Percentiles rank a stretch among this genome's conserved stretches.
phyloP scores from a whole-genome alignment of 2,329 filamentous ascomycete genomes.

The Salinomyces thailandicus region DNA sequence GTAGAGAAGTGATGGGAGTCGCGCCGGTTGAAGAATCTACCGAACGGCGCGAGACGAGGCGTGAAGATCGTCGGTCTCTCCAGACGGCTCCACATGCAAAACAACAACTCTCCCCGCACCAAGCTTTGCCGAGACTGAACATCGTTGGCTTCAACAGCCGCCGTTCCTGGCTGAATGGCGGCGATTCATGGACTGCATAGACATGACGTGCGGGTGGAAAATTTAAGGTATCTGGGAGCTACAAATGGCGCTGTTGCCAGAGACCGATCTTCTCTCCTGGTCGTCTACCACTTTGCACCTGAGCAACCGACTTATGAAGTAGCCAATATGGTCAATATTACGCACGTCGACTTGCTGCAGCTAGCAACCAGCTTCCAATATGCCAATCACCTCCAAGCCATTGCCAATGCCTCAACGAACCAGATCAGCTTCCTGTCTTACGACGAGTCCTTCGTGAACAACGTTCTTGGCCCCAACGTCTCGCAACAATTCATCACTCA shows the following conservation, averaged over 20 bases:
- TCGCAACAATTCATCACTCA: slow-evolving; percentile 19
- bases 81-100: background rate
- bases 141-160: background rate
- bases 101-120: background rate
- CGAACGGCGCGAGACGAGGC: too few relatives aligned
- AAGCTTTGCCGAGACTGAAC: background rate
- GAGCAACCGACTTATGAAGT: too few relatives aligned
- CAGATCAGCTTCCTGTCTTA: slow-evolving; percentile 22
- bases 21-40: too few relatives aligned
- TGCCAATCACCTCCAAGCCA: slow-evolving; percentile 18
- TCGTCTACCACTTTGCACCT: too few relatives aligned
- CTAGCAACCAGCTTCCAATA: slow-evolving; percentile 25
- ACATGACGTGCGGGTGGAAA: background rate
- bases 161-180: slow-evolving; percentile 1
- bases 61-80: too few relatives aligned
- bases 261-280: too few relatives aligned
- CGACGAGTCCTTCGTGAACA: slow-evolving; percentile 20
- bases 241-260: background rate
- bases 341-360: slow-evolving; percentile 22
- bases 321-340: slow-evolving; percentile 24
- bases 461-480: slow-evolving; percentile 24
- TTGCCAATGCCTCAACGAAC: slow-evolving; percentile 21
- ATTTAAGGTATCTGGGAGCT: background rate
- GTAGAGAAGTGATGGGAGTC: too few relatives aligned
- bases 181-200: background rate